These are phyloP conservation scores for Aspergillus jensenii DNA, from an alignment of 2,329 filamentous ascomycete species.

Conservation along the genomic window DNA sequence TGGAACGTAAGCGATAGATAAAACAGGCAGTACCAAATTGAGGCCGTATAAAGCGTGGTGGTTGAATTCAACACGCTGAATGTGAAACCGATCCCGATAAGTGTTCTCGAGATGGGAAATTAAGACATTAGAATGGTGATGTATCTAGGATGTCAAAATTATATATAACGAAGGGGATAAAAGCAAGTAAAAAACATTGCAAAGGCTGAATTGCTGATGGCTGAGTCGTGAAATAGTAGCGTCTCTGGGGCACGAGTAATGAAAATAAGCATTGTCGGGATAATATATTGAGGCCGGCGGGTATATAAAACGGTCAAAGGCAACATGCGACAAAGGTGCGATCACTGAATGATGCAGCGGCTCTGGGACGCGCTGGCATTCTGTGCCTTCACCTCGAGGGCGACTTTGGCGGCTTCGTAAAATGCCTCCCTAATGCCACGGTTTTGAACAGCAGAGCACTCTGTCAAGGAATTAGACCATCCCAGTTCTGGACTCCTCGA, in stretches of 20 bases:
- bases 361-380: constrained; percentile 32
- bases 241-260: not conserved
- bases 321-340: not conserved
- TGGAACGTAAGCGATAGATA: not conserved
- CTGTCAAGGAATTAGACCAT: constrained; percentile 42
- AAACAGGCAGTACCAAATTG: not conserved
- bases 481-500: not conserved
- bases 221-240: constrained; percentile 2
- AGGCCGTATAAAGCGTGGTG: not conserved
- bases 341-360: constrained; percentile 38
- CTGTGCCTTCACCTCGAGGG: constrained; percentile 57
- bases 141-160: constrained; percentile 11
- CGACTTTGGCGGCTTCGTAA: constrained; percentile 93
- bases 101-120: not conserved
- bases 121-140: constrained; percentile 17
- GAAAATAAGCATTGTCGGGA: not conserved
- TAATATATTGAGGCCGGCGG: constrained; percentile 5
- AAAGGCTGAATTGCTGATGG: constrained; percentile 14
- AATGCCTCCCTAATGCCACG: constrained; percentile 98
- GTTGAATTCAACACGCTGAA: not conserved
- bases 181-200: not conserved
- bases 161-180: constrained; percentile 22
- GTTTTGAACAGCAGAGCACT: constrained; percentile 98
- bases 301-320: constrained; percentile 17
- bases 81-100: constrained; percentile 3